Percentiles rank a stretch among this genome's conserved stretches.
phyloP scores from a whole-genome alignment of 1,284 basidiomycete genomes.

The Baeospora myosura region DNA sequence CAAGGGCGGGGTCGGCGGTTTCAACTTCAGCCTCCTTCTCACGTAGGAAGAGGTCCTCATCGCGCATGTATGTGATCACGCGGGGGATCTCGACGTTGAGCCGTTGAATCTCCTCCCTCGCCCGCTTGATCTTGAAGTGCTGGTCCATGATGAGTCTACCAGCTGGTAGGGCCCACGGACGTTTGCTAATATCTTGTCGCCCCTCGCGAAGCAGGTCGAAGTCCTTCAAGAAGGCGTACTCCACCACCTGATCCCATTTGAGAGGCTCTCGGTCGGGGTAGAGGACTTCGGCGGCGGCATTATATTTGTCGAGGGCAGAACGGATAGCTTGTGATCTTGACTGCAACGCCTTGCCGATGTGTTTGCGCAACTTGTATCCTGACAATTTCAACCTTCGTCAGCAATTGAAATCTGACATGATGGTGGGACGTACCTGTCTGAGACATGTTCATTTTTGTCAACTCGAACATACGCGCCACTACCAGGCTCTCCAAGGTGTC shows the following conservation, averaged over 20 bases:
- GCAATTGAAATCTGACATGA: neutral
- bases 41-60: constrained; percentile 11
- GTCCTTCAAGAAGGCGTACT: constrained; percentile 18
- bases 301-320: constrained; percentile 15
- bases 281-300: constrained; percentile 10
- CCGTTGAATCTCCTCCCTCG: constrained; percentile 18
- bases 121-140: constrained; percentile 19
- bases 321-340: constrained; percentile 11
- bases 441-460: constrained; percentile 22
- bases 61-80: constrained; percentile 17
- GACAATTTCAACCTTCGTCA: no score
- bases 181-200: constrained; percentile 16
- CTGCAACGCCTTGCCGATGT: constrained; percentile 14
- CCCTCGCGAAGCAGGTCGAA: constrained; percentile 22
- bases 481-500: constrained; percentile 18
- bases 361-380: constrained; percentile 15
- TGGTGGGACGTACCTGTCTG: constrained; percentile 18
- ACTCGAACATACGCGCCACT: constrained; percentile 17
- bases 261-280: constrained; percentile 12
- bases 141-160: constrained; percentile 14
- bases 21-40: neutral
- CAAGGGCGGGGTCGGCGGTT: constrained; percentile 3
- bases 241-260: constrained; percentile 17
- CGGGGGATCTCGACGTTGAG: constrained; percentile 19
- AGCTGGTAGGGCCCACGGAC: constrained; percentile 17